Base-by-base conservation (phyloP, 495 filamentous ascomycete genomes). In the Aspergillus panamensis region DNA sequence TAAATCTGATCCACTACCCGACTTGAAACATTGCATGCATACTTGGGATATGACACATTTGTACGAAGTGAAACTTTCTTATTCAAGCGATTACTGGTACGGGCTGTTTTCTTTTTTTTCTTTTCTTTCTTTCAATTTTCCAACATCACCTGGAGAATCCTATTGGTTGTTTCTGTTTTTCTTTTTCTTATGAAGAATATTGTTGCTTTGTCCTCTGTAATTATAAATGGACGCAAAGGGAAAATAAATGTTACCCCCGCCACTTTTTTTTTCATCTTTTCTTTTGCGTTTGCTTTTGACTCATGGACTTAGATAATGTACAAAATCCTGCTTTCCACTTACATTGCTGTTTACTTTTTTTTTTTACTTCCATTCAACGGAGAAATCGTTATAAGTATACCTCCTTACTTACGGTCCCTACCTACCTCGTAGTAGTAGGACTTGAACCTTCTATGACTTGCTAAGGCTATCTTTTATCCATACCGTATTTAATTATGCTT, bases 31-130 rank as follows among this genome's bases (percentile, higher is more conserved):
- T 45, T 53, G 54, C 54, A 53, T 53, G 54, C 54, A 53, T 59
- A 13, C 52, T 49, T 47, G 51, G 5, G 53, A 51, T 55, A 57
- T 53, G 51, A 61, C 59, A 53, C 60, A 49, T 59, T 58, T 21
- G 21, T 55, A 57, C 44, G 61, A 63, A 56, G 31, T 51, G 19
- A 25, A 25, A 32, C 43, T 50, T 33, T 52, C 31, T 25, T 56
- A n/a, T 37, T 29, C 44, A 29, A 48, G 56, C 48, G 56, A 59
- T 25, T 25, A 25, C 42, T 53, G 32, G 35, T 29, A 37, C 48
- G 39, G 40, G 25, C 57, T 50, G 42, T 48, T 29, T 25, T 48
- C 19, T 57, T 62, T 45, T n/a, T 58, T 48, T 14, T 49, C 51
- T 47, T 53, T 53, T 62, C 40, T 57, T 33, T 51, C 51, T 39